A percentile compares a stretch with the other conserved stretches of the same genome.
phyloP scores from a whole-genome alignment of 2,329 filamentous ascomycete genomes.

The Arthrinium puccinioides region DNA sequence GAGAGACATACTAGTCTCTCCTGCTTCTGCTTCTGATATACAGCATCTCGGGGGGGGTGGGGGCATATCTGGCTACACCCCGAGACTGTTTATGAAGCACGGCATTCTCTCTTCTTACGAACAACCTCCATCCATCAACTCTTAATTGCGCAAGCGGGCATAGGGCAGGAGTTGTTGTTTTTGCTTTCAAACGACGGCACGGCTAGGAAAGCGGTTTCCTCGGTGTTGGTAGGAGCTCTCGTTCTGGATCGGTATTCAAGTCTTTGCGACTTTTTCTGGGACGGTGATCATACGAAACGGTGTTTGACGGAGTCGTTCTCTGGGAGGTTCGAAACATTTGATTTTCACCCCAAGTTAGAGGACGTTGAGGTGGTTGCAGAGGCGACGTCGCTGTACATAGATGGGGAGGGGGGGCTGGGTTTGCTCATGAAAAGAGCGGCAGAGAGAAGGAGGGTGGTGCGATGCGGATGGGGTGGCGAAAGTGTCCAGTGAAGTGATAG shows the following conservation, averaged over 20 bases:
- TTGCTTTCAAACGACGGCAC: too few species aligned
- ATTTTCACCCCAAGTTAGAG: neutral
- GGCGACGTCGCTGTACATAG: constrained; percentile 2
- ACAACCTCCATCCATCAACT: neutral
- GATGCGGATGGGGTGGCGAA: neutral
- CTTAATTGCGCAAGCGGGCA: neutral
- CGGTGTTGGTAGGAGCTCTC: neutral
- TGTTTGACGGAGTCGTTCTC: neutral
- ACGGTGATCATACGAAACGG: neutral
- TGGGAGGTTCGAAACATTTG: neutral
- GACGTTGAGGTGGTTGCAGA: neutral
- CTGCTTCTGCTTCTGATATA: constrained; percentile 1
- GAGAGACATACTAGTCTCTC: constrained; percentile 41
- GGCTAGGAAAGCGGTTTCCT: too few species aligned
- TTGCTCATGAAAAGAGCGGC: neutral
- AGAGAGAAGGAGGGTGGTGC: neutral
- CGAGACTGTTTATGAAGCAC: constrained; percentile 1
- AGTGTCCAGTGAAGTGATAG: neutral
- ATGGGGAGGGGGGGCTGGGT: neutral
- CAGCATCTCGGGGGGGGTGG: neutral
- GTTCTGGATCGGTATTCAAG: constrained; percentile 1
- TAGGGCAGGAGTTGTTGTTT: neutral
- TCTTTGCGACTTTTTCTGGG: neutral
- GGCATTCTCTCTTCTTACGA: neutral
- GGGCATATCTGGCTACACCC: neutral